Conservation (phyloP, 768 basidiomycete genomes). For the Boletus vinaceobasis region DNA sequence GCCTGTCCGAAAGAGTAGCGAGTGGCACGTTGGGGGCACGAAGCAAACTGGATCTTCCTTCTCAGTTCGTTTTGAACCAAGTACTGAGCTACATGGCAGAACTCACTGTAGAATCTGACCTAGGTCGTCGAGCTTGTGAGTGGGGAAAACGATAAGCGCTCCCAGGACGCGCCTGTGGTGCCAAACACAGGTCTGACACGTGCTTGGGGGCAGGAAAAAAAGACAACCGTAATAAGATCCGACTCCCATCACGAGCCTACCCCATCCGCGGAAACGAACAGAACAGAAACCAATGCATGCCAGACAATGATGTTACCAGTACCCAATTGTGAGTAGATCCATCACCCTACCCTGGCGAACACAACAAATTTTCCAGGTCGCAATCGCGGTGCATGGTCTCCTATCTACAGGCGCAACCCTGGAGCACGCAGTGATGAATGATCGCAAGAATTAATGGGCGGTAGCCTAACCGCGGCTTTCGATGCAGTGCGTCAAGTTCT, state of each 20-base stretch:
- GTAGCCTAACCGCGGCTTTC: constrained; percentile 4
- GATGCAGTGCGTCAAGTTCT: not conserved
- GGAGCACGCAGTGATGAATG: not conserved
- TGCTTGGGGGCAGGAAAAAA: constrained; percentile 14
- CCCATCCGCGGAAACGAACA: constrained; percentile 6
- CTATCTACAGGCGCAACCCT: constrained; percentile 10
- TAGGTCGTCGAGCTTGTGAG: not conserved
- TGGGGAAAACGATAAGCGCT: not conserved
- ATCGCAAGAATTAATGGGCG: not conserved
- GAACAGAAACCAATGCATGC: not conserved
- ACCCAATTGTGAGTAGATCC: not conserved
- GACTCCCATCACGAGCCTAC: not conserved
- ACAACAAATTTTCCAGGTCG: not conserved
- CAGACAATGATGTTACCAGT: not conserved
- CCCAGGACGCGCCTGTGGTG: not conserved
- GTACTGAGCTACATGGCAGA: not conserved
- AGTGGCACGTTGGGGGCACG: constrained; percentile 7
- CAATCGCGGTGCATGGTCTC: not conserved
- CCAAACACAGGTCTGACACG: constrained; percentile 14
- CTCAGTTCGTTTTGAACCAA: not conserved
- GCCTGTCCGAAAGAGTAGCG: constrained; percentile 3
- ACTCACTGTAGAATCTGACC: not conserved
- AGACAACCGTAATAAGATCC: not conserved
- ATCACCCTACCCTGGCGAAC: not conserved
- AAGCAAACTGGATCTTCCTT: not conserved